Evolutionary conservation across 257 asterid species (phyloP).

Genomic region (Solanum sejunctum): DNA sequence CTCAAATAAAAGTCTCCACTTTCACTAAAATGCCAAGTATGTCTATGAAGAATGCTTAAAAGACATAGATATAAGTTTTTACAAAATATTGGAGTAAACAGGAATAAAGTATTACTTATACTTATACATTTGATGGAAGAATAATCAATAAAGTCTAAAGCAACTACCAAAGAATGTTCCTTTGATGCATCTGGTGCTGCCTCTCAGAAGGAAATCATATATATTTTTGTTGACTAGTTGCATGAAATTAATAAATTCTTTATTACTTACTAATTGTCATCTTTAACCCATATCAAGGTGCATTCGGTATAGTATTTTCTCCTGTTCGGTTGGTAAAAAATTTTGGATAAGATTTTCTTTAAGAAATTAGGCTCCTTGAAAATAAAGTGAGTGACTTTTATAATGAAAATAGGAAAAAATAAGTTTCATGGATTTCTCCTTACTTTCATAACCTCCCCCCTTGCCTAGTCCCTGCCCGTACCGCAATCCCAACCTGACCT

Average conservation of each 20-base stretch:
- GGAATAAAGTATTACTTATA: neutral
- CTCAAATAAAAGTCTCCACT: neutral
- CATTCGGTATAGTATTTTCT: neutral
- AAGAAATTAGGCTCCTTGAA: neutral
- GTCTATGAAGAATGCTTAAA: neutral
- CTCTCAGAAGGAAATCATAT: neutral
- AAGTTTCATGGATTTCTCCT: neutral
- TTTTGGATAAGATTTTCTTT: neutral
- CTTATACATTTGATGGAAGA: neutral
- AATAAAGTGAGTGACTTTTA: neutral
- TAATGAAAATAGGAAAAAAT: neutral
- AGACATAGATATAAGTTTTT: neutral
- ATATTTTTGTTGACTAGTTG: neutral
- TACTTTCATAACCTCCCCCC: neutral
- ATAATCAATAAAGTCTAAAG: neutral
- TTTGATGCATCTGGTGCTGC: neutral
- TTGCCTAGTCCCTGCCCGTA: neutral
- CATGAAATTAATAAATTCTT: neutral
- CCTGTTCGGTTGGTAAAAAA: neutral
- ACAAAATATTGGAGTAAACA: neutral
- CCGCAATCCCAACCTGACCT: neutral
- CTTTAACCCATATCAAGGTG: neutral
- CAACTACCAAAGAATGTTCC: neutral
- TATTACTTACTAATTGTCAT: neutral
- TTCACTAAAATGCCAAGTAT: neutral